Conservation (phyloP, 2,329 filamentous ascomycete genomes). For the Fusarium heterosporum region DNA sequence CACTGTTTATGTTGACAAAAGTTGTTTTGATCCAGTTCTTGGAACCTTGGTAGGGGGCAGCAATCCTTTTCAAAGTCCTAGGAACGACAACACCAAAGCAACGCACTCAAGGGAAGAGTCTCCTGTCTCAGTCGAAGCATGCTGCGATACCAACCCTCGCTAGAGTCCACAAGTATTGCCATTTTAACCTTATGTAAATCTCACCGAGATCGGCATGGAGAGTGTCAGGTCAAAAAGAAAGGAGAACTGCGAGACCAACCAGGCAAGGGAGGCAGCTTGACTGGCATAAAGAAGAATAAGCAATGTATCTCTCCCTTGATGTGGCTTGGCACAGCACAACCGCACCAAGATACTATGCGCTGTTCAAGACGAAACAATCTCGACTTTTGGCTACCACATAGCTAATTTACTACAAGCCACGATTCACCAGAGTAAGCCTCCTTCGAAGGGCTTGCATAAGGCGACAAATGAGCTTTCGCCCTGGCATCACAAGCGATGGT, state of each 20-base stretch:
- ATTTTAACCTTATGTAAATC: background rate
- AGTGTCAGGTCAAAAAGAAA: slow-evolving; percentile 1
- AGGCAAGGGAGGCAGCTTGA: slow-evolving; percentile 27
- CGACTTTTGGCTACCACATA: slow-evolving; percentile 2
- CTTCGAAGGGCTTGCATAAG: slow-evolving; percentile 9
- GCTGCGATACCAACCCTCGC: background rate
- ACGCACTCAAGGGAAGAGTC: slow-evolving; percentile 4
- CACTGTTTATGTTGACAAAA: slow-evolving; percentile 8
- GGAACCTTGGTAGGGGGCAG: slow-evolving; percentile 9
- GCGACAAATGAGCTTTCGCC: slow-evolving; percentile 15
- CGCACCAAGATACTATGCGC: background rate
- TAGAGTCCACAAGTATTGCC: slow-evolving; percentile 5
- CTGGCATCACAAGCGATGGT: slow-evolving; percentile 19
- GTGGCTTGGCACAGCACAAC: slow-evolving; percentile 12
- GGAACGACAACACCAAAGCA: slow-evolving; percentile 18
- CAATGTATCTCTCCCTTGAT: slow-evolving; percentile 26
- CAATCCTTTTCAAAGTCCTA: slow-evolving; percentile 15
- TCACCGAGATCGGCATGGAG: background rate
- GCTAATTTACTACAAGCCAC: slow-evolving; percentile 25
- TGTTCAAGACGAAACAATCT: slow-evolving; percentile 6
- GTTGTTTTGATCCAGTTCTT: slow-evolving; percentile 25
- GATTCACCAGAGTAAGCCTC: slow-evolving; percentile 15
- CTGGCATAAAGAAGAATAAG: slow-evolving; percentile 1
- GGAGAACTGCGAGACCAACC: background rate
- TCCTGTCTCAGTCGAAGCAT: slow-evolving; percentile 22